These are phyloP conservation scores for Stylosanthes scabra DNA, from an alignment of 331 rosid species.

Conservation along the genomic window DNA sequence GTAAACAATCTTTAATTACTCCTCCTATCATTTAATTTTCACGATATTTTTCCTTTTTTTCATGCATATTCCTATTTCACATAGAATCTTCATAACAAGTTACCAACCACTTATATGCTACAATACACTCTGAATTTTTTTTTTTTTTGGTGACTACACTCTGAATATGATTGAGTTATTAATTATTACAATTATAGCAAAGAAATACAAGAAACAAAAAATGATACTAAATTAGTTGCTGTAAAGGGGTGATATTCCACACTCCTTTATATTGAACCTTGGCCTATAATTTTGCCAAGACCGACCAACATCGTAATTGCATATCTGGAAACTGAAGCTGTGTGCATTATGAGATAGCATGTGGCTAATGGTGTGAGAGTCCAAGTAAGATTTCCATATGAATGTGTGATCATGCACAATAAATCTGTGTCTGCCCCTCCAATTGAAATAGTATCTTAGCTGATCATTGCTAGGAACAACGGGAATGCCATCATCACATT, in stretches of 20 bases:
- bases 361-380: neutral
- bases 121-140: neutral
- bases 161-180: neutral
- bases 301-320: neutral
- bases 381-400: conserved; percentile 21
- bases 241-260: conserved; percentile 26
- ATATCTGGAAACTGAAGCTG: conserved; percentile 21
- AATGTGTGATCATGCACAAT: conserved; percentile 25
- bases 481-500: neutral
- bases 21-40: neutral
- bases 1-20: no score
- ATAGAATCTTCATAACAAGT: neutral
- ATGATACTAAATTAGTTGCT: neutral
- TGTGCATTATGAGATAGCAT: neutral
- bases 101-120: neutral
- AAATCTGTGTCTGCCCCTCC: conserved; percentile 11
- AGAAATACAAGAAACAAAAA: no score
- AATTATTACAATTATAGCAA: no score
- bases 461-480: conserved; percentile 1
- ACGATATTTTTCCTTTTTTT: neutral
- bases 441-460: neutral
- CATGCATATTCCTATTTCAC: neutral
- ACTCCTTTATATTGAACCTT: neutral
- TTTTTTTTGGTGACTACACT: no score
- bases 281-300: neutral